Base-by-base conservation (phyloP, 169 alveolate genomes). In the Cryptosporidium andersoni region DNA sequence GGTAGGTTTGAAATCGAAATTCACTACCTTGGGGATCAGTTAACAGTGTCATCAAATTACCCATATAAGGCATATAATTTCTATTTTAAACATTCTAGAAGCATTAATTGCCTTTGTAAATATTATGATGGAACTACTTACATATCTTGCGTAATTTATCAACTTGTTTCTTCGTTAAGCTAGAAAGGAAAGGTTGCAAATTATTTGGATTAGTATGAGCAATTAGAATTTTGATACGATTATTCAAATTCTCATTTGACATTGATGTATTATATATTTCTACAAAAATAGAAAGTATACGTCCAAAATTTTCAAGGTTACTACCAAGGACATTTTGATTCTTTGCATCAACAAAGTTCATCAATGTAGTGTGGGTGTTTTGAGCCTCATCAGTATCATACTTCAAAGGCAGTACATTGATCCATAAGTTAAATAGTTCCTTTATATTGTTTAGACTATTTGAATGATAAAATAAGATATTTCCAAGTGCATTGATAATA, bases 221-320 rank as follows among this genome's bases (percentile, higher is more conserved):
- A 60, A 74, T 74, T 3, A 74, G 64, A 14, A 60, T 34, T 48
- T 74, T 74, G 37, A 93, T 93, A 66, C 89, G 89, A 65, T 63
- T 81, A 89, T 93, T 93, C 64, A 92, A 81, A 11, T 89, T 94
- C n/a, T 81, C 89, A 47, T 92, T 92, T 2, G 96, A 93, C 80
- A 92, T 81, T 14, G 91, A 94, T 4, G 95, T 92, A 49, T 91
- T 95, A 81, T 93, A 93, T 5, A 93, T 88, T 49, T 92, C 88
- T 64, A 93, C 88, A 80, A 93, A 93, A 60, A 93, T 93, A 64
- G 90, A 92, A 65, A 90, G 90, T 60, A 93, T 68, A 65, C 92
- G 88, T 2, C 89, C 88, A 65, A 92, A 89, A 80, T 93, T 92
- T 42, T 91, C 89, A 81, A 92, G 80, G 65, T 93, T 94, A 34